A percentile compares a stretch with the other conserved stretches of the same genome.
Evolutionary conservation across 1,284 basidiomycete species (phyloP).

Genomic region (Cryptococcus amylolentus): DNA sequence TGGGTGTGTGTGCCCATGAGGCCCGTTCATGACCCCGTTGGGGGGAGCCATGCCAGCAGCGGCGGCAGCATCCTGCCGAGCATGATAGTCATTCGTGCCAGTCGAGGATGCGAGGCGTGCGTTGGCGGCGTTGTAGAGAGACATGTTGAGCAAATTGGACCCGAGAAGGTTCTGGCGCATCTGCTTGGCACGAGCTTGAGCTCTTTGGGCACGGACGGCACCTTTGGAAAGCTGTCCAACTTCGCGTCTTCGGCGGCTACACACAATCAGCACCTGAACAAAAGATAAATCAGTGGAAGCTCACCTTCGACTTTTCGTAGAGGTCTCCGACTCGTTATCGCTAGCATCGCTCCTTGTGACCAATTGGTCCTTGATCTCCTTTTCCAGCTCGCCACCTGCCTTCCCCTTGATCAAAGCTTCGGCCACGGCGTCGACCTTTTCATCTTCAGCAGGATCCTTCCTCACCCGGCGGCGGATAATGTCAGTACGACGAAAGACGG

Average conservation of each 20-base stretch:
- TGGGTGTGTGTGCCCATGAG: not conserved
- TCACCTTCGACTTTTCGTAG: constrained; percentile 10
- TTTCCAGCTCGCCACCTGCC: constrained; percentile 34
- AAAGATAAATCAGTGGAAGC: not conserved
- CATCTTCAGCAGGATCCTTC: constrained; percentile 45
- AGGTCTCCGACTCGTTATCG: constrained; percentile 20
- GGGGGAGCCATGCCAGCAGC: not conserved
- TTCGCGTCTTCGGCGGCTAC: constrained; percentile 29
- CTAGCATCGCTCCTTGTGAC: constrained; percentile 17
- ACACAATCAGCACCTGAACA: not conserved
- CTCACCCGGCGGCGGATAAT: constrained; percentile 45
- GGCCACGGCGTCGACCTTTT: constrained; percentile 46
- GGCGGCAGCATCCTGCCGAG: constrained; percentile 12
- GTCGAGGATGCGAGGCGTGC: constrained; percentile 6
- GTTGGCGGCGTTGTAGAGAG: constrained; percentile 27
- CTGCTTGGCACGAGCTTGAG: constrained; percentile 35
- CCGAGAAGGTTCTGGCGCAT: constrained; percentile 43
- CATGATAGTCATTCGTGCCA: constrained; percentile 11
- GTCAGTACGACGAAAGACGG: constrained; percentile 42
- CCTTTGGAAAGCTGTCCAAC: constrained; percentile 44
- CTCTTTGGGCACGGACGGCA: constrained; percentile 39
- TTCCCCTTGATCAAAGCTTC: constrained; percentile 44
- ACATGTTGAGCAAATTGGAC: constrained; percentile 34
- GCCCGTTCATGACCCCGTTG: not conserved
- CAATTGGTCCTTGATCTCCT: constrained; percentile 41